phyloP scores from a whole-genome alignment of 768 basidiomycete genomes.

The Lactifluus subvellereus region DNA sequence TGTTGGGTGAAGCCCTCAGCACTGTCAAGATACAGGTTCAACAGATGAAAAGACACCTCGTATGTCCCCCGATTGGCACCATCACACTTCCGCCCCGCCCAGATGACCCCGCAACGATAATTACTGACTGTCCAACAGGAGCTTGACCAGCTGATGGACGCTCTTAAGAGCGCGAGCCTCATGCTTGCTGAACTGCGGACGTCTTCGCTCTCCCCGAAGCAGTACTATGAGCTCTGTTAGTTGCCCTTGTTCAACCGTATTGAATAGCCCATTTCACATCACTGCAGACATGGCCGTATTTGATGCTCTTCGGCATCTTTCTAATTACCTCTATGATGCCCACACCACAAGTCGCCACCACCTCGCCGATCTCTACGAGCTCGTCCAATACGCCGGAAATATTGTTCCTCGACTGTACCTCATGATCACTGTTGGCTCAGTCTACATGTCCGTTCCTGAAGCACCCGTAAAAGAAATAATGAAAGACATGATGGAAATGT shows the following conservation, averaged over 20 bases:
- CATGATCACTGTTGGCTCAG: conserved; percentile 99
- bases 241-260: not conserved
- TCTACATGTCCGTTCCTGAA: conserved; percentile 97
- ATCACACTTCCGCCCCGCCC: not conserved
- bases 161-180: conserved; percentile 90
- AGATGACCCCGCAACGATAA: not conserved
- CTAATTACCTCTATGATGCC: conserved; percentile 95
- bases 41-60: conserved; percentile 92
- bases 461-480: conserved; percentile 99
- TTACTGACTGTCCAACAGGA: conserved; percentile 46
- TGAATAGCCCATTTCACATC: not conserved
- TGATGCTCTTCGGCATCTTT: conserved; percentile 90
- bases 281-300: conserved; percentile 93
- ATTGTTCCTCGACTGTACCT: conserved; percentile 92
- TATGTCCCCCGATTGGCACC: conserved; percentile 31
- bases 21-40: conserved; percentile 89
- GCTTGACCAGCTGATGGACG: conserved; percentile 96
- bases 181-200: conserved; percentile 97
- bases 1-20: conserved; percentile 77
- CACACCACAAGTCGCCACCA: conserved; percentile 90
- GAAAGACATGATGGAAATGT: conserved; percentile 99
- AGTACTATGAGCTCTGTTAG: conserved; percentile 96
- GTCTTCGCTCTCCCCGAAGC: conserved; percentile 88
- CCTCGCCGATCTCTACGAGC: conserved; percentile 96
- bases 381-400: conserved; percentile 99